phyloP scores from a whole-genome alignment of 2,329 filamentous ascomycete genomes.

The Epichloe bromicola region DNA sequence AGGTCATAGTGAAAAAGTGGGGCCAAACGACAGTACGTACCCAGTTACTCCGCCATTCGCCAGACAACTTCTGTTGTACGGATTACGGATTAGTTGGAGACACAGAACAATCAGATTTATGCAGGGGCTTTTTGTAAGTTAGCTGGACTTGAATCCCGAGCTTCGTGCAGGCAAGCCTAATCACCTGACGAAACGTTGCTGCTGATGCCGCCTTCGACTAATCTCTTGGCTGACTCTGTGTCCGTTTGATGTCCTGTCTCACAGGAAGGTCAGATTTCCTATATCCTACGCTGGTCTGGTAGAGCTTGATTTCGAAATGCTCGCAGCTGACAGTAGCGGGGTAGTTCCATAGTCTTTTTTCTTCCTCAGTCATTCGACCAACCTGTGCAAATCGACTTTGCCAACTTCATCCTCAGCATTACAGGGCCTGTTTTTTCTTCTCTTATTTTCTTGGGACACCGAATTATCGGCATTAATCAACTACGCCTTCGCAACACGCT shows the following conservation, averaged over 20 bases:
- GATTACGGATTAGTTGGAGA: too few relatives aligned
- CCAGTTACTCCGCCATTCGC: background rate
- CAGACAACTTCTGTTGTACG: background rate
- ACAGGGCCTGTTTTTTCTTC: background rate
- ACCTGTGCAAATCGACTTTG: background rate
- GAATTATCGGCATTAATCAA: background rate
- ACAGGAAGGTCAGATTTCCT: background rate
- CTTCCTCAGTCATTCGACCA: background rate
- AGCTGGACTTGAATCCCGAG: background rate
- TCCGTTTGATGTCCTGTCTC: background rate
- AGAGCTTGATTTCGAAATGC: background rate
- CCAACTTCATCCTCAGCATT: background rate
- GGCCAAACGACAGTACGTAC: background rate
- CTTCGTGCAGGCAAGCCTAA: background rate
- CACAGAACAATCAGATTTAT: background rate
- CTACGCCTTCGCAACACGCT: background rate
- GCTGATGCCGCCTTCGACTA: background rate
- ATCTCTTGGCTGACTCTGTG: background rate
- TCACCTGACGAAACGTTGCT: slow-evolving; percentile 2
- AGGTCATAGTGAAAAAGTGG: slow-evolving; percentile 1
- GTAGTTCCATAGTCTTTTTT: background rate
- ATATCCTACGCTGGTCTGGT: background rate
- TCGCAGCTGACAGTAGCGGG: background rate
- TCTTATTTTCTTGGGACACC: background rate
- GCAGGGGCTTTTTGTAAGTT: background rate